phyloP scores from a whole-genome alignment of 345 rosid genomes.

The Corymbia maculata region DNA sequence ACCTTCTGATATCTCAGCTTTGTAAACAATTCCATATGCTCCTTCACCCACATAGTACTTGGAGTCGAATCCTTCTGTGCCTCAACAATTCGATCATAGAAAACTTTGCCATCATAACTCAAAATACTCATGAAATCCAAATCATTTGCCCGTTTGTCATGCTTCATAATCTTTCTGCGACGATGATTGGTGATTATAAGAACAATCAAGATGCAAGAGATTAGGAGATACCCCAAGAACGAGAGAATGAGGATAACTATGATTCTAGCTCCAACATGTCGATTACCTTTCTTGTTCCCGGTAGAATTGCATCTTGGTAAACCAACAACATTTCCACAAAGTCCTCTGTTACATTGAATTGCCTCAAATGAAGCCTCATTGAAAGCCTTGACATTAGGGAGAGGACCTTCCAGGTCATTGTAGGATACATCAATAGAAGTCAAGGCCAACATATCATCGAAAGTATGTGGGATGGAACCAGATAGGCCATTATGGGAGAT shows the following conservation, averaged over 20 bases:
- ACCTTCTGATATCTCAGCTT: neutral
- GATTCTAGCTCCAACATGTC: neutral
- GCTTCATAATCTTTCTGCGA: neutral
- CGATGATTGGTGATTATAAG: neutral
- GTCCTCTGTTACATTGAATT: neutral
- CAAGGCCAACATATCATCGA: neutral
- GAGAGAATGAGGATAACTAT: neutral
- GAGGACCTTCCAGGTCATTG: neutral
- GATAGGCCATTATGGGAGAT: neutral
- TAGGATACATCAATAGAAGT: neutral
- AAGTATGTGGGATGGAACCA: neutral
- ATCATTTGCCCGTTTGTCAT: neutral
- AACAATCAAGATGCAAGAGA: neutral
- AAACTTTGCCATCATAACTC: too few relatives aligned
- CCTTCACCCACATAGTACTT: too few relatives aligned
- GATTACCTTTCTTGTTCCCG: neutral
- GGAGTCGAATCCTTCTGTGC: too few relatives aligned
- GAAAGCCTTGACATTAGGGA: neutral
- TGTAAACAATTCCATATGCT: too few relatives aligned
- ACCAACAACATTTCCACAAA: neutral
- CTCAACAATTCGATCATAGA: too few relatives aligned
- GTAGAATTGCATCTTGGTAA: fast-evolving
- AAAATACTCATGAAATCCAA: neutral
- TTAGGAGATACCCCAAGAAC: neutral
- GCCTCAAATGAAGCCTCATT: neutral